These are phyloP conservation scores for Termitomyces sp. DNA, from an alignment of 768 basidiomycete species.

Conservation along the genomic window DNA sequence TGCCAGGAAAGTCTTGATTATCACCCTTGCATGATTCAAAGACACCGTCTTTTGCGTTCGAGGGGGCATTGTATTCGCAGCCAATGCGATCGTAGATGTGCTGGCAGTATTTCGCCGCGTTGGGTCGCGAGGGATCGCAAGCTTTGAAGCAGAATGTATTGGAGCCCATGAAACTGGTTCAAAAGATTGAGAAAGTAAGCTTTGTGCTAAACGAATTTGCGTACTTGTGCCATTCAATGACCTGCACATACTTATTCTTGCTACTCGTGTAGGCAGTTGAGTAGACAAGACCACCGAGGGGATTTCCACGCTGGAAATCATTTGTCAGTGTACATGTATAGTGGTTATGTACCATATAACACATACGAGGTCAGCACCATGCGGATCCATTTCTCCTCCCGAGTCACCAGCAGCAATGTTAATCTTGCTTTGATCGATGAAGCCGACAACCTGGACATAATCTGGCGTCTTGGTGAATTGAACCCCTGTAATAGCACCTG, in stretches of 20 bases:
- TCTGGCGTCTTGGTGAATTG: constrained; percentile 50
- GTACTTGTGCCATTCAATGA: constrained; percentile 17
- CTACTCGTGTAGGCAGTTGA: constrained; percentile 12
- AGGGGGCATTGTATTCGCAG: constrained; percentile 56
- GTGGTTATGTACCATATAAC: neutral
- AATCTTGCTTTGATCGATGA: constrained; percentile 53
- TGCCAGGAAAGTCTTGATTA: constrained; percentile 43
- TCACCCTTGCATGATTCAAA: constrained; percentile 69
- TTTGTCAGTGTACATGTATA: neutral
- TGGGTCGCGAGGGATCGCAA: constrained; percentile 49
- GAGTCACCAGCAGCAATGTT: constrained; percentile 49
- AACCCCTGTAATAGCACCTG: constrained; percentile 23
- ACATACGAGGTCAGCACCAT: constrained; percentile 39
- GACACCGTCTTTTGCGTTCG: constrained; percentile 45
- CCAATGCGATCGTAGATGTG: constrained; percentile 19
- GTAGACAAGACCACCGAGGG: constrained; percentile 15
- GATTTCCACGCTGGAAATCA: constrained; percentile 16
- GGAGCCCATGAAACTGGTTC: constrained; percentile 24
- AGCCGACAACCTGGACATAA: constrained; percentile 57
- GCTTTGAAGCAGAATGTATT: constrained; percentile 32
- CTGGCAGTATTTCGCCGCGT: constrained; percentile 17
- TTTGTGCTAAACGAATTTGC: neutral
- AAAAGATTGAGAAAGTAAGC: constrained; percentile 11
- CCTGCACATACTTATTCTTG: constrained; percentile 14
- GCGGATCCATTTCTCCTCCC: constrained; percentile 50